Evolutionary conservation across 495 filamentous ascomycete species (phyloP), one percentile per base, ranked within the genome.

Genomic region (Polyplosphaeria fusca): DNA sequence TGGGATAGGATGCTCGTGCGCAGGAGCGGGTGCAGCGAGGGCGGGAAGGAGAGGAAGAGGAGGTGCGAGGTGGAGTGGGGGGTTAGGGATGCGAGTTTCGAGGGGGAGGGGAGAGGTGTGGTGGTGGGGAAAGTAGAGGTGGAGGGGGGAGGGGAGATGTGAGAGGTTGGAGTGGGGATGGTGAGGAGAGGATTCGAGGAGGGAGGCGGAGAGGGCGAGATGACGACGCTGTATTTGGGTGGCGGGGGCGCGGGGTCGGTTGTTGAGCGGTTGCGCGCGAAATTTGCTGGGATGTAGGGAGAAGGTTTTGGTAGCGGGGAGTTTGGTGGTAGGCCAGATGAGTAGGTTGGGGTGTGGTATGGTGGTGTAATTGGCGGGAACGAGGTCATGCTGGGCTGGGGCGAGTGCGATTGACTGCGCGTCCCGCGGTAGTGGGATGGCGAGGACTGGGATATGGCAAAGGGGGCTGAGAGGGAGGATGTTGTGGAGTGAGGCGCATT

Each of bases 41-140:
- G 3, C 2, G 51, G 51, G 51, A 54, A 54, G 11, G 23, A 41
- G 14, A 54, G 39, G 39, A 54, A 44, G 41, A 18, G 51, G 18
- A 44, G 3, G 4, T 32, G 51, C 24, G 32, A 39, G 2, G 51
- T 9, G 25, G 19, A 12, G 40, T 46, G 25, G 25, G 46, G 20
- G 41, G 51, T 45, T 5, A 54, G 5, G 39, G 39, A 11, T n/a
- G 51, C 51, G 51, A 54, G 46, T 13, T 35, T 24, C 5, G 51
- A 45, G 7, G 25, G 39, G 24, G 20, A 9, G 39, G 51, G 14
- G 11, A 26, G 23, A n/a, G 46, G 18, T 35, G 40, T 7, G 51
- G 44, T 7, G 25, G 39, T 18, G 20, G 16, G 39, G 51, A 23
- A 4, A 26, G 23, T 46, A 7, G 25, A 4, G 5, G 1, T 41